Evolutionary conservation across 345 rosid species (phyloP).

Genomic region (Murraya koenigii): DNA sequence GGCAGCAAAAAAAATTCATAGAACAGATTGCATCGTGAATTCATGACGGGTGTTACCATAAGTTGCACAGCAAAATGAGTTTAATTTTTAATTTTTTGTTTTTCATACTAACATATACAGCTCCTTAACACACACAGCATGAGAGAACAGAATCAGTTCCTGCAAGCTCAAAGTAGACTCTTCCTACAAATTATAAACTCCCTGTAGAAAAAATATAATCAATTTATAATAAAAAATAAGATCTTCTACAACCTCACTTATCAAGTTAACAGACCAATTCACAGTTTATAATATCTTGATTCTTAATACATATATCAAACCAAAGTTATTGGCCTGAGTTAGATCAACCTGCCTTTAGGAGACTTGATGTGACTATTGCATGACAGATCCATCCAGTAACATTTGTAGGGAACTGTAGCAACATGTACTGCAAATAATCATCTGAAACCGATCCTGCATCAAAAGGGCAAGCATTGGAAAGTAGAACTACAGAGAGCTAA

Average conservation of each 20-base stretch:
- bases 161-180: not conserved
- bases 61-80: no score
- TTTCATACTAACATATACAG: not conserved
- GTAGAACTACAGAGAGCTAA: not conserved
- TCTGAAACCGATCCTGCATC: constrained; percentile 85
- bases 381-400: constrained; percentile 96
- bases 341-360: constrained; percentile 80
- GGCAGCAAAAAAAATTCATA: not conserved
- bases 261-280: not conserved
- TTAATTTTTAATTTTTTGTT: no score
- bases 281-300: not conserved
- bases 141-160: not conserved
- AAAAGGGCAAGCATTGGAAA: constrained; percentile 15
- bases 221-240: not conserved
- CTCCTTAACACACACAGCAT: not conserved
- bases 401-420: constrained; percentile 90
- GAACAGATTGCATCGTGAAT: not conserved
- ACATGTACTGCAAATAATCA: constrained; percentile 90
- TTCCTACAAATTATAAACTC: not conserved
- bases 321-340: constrained; percentile 32
- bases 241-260: not conserved
- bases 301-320: constrained; percentile 33
- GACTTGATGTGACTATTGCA: constrained; percentile 89
- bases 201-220: no score
- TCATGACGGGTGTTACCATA: not conserved